Conservation (phyloP, 257 asterid species). For the Solanum chilense region DNA sequence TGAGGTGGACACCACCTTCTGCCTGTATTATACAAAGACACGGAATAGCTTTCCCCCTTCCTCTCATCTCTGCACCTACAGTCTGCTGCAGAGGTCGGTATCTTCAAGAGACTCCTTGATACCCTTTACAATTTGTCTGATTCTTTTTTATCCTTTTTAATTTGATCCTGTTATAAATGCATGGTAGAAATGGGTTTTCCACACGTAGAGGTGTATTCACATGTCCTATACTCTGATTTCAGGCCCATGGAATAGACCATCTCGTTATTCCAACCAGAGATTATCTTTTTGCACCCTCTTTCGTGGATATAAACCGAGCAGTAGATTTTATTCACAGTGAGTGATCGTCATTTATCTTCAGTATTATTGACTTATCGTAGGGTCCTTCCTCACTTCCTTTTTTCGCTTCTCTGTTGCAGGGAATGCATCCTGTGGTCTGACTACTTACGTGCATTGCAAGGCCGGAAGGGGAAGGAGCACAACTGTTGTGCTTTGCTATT, state of each 20-base stretch:
- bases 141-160: neutral
- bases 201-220: neutral
- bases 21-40: neutral
- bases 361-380: neutral
- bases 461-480: constrained; percentile 99
- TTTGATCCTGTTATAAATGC: neutral
- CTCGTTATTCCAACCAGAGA: constrained; percentile 92
- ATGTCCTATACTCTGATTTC: constrained; percentile 13
- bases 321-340: constrained; percentile 79
- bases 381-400: neutral
- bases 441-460: constrained; percentile 88
- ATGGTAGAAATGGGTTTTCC: neutral
- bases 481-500: constrained; percentile 81
- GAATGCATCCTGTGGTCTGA: constrained; percentile 50
- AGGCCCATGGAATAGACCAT: constrained; percentile 89
- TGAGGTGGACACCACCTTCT: neutral
- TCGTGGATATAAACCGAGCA: constrained; percentile 65
- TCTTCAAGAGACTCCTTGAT: neutral
- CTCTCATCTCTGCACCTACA: neutral
- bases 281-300: constrained; percentile 91
- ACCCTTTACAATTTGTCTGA: neutral
- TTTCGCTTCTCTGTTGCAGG: constrained; percentile 21
- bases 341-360: neutral
- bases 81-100: neutral
- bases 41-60: neutral